Evolutionary conservation across 1,284 basidiomycete genomes (phyloP).

Genomic region (Marasmius tenuissimus): DNA sequence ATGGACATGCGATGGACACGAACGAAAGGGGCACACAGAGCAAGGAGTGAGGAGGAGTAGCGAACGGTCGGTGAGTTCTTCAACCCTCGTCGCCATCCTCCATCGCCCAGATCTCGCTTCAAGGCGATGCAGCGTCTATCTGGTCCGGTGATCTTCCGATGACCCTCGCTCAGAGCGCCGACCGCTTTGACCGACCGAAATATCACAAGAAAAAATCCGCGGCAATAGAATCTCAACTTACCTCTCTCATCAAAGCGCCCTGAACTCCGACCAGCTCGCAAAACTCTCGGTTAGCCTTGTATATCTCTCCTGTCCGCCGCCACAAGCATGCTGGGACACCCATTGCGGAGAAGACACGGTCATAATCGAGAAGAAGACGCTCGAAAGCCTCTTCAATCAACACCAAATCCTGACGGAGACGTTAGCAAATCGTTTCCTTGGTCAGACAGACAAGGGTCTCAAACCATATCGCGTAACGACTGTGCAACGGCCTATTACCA

Average conservation of each 20-base stretch:
- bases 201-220: too few relatives aligned
- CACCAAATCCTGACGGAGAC: conserved; percentile 73
- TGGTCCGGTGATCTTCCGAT: too few relatives aligned
- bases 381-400: conserved; percentile 99
- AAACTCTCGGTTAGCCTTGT: conserved; percentile 96
- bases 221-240: conserved; percentile 30
- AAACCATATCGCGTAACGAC: conserved; percentile 82
- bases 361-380: conserved; percentile 92
- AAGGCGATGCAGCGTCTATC: too few relatives aligned
- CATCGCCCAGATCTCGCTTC: too few relatives aligned
- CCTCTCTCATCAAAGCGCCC: conserved; percentile 79
- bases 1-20: too few relatives aligned
- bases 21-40: too few relatives aligned
- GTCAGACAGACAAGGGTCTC: conserved; percentile 19
- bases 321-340: conserved; percentile 96
- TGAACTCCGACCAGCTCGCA: conserved; percentile 85
- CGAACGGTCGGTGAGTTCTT: too few relatives aligned
- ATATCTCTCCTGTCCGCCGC: conserved; percentile 97
- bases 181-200: background rate
- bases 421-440: background rate
- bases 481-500: conserved; percentile 77
- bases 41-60: too few relatives aligned
- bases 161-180: background rate
- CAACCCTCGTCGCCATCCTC: too few relatives aligned
- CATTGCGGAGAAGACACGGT: conserved; percentile 93